Conservation (phyloP, 1,284 basidiomycete species). For the Stereum hirsutum region DNA sequence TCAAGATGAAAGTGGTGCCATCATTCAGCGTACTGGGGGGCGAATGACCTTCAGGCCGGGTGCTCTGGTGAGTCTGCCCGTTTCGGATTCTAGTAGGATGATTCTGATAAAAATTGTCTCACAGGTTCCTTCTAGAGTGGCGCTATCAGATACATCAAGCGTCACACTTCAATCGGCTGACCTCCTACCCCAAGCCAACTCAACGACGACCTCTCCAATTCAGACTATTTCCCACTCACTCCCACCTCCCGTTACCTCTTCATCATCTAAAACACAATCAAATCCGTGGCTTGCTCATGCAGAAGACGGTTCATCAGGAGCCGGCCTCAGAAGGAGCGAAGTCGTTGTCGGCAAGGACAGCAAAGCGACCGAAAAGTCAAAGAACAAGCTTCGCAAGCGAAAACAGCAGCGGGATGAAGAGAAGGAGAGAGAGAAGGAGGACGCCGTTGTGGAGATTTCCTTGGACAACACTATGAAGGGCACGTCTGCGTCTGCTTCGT, state of each 20-base stretch:
- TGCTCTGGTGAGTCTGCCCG: conserved; percentile 23
- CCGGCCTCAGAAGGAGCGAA: conserved; percentile 55
- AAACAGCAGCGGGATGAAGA: conserved; percentile 43
- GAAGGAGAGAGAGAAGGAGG: conserved; percentile 50
- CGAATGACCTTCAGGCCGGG: conserved; percentile 49
- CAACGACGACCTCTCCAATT: conserved; percentile 11
- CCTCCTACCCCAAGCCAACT: conserved; percentile 27
- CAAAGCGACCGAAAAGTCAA: conserved; percentile 50
- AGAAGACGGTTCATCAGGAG: conserved; percentile 22
- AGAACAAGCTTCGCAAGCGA: conserved; percentile 61
- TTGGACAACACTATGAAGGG: conserved; percentile 42
- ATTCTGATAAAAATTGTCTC: conserved; percentile 1
- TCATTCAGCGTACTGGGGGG: conserved; percentile 45
- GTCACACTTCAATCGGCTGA: conserved; percentile 59
- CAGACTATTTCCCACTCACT: conserved; percentile 10
- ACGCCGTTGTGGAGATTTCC: conserved; percentile 73
- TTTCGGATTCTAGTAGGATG: not conserved
- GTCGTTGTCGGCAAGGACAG: conserved; percentile 58
- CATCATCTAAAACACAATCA: conserved; percentile 13
- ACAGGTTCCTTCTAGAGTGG: not conserved
- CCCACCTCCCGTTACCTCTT: conserved; percentile 9
- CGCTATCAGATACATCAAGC: conserved; percentile 53
- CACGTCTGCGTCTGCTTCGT: conserved; percentile 1
- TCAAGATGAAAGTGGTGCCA: conserved; percentile 23
- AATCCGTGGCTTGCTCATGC: conserved; percentile 70